Conservation (phyloP, 139 green algal genomes). For the Haematococcus sp. region DNA sequence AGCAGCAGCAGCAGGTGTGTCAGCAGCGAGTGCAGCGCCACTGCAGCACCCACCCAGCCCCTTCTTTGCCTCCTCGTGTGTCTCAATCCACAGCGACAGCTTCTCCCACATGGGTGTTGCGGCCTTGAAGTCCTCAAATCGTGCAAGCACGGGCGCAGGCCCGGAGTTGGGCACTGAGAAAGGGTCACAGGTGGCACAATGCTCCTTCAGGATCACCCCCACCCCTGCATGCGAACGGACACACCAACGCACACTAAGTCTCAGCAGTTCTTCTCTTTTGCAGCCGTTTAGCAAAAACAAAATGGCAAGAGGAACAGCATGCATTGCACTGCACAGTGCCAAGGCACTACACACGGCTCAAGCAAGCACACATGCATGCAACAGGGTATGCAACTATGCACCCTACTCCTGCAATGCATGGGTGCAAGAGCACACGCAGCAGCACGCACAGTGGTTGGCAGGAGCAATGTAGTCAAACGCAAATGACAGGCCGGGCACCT, state of each 20-base stretch:
- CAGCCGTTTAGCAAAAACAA: not conserved
- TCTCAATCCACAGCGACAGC: conserved; percentile 82
- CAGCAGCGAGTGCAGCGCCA: no score
- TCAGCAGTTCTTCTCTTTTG: not conserved
- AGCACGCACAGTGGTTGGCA: conserved; percentile 12
- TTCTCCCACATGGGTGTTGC: conserved; percentile 72
- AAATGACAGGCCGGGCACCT: conserved; percentile 44
- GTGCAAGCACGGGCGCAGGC: conserved; percentile 69
- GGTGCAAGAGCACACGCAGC: no score
- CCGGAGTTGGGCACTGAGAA: conserved; percentile 47
- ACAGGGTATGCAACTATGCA: no score
- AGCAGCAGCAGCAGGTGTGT: no score
- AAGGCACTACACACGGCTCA: no score
- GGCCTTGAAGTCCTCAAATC: conserved; percentile 46
- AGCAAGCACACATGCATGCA: no score
- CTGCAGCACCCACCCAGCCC: conserved; percentile 76
- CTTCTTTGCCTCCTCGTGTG: conserved; percentile 72
- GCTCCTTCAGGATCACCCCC: conserved; percentile 29
- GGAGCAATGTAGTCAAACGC: conserved; percentile 78
- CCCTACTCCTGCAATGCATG: no score
- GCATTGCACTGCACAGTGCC: no score
- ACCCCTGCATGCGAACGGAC: conserved; percentile 18
- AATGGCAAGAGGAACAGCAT: no score
- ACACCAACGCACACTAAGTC: not conserved
- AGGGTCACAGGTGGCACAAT: conserved; percentile 30